Evolutionary conservation across 345 rosid species (phyloP), one percentile per base, ranked within the genome.

Genomic region (Linum tenue): DNA sequence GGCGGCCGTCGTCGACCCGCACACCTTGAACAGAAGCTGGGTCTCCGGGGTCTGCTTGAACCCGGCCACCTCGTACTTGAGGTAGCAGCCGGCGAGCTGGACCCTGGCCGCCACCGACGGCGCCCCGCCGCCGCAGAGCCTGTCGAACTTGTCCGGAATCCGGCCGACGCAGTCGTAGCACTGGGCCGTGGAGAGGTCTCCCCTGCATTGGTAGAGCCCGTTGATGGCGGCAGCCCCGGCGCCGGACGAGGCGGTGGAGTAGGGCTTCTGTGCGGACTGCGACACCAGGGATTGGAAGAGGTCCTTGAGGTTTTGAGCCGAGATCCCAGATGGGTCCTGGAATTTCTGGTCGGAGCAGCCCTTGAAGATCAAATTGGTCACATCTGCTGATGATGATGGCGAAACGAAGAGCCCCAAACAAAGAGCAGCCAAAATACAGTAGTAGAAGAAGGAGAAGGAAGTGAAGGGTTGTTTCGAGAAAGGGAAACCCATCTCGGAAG

Each of bases 141-240:
- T 89, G 40, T 73, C 66, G 0, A 78, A 75, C 67, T 80, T 71
- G 40, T 75, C 77, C 0, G 91, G 84, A 51, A 78, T 76, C 73
- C 76, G 81, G 68, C 78, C 53, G 1, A 92, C 85, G 66, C 98
- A 92, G 35, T 70, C 71, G 64, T 59, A 67, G 71, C 96, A 92
- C 55, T 83, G 70, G 69, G 79, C 1, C 3, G 63, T 41, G 31
- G 85, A 70, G 65, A 92, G 91, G 77, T 92, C 96, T 3, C 98
- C 96, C 17, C 96, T 81, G 83, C 98, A 92, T 80, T 89, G 98
- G 56, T 76, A 87, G 37, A 83, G 85, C 2, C 96, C 98, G 38
- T 38, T 63, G 53, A 87, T 78, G 65, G 86, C 85, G 31, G 65
- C 40, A 17, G 77, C 81, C 58, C 81, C 85, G 5, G 78, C 83